Percentiles rank a stretch among this genome's conserved stretches.
These are phyloP conservation scores for Podaxis mareebaensis DNA, from an alignment of 768 basidiomycete genomes.

Conservation along the genomic window DNA sequence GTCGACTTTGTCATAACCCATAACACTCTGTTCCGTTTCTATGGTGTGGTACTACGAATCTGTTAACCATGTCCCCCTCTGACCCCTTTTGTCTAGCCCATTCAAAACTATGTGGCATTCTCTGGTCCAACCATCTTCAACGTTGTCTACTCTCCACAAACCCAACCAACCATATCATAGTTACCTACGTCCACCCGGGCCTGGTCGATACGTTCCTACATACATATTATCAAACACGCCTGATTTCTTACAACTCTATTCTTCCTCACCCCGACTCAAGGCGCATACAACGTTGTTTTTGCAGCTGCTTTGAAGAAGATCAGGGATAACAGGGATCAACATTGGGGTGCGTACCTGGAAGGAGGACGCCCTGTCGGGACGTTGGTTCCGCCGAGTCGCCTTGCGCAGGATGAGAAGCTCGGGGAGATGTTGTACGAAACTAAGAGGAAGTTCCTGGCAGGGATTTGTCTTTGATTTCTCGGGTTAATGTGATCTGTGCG, in stretches of 20 bases:
- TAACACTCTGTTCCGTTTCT: too few relatives aligned
- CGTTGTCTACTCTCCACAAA: background rate
- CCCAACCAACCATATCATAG: conserved; percentile 18
- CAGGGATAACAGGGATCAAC: conserved; percentile 21
- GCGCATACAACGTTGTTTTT: conserved; percentile 29
- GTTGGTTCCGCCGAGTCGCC: conserved; percentile 14
- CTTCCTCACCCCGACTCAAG: conserved; percentile 22
- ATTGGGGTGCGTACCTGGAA: conserved; percentile 27
- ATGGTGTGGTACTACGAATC: too few relatives aligned
- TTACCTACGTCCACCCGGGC: conserved; percentile 26
- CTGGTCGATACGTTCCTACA: conserved; percentile 30
- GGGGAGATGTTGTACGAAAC: conserved; percentile 15
- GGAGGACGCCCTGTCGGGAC: conserved; percentile 21
- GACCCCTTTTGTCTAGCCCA: too few relatives aligned
- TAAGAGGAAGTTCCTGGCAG: conserved; percentile 12
- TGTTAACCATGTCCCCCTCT: too few relatives aligned
- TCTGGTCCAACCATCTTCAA: background rate
- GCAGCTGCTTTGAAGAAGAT: conserved; percentile 29
- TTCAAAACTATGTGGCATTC: background rate
- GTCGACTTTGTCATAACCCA: too few relatives aligned
- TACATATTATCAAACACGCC: conserved; percentile 17
- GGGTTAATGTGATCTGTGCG: background rate
- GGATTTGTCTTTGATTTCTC: background rate
- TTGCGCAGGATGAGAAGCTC: conserved; percentile 18
- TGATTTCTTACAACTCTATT: conserved; percentile 22